Conservation (phyloP, 1,139 yeast species). For the Kurtzmaniella quercitrusa region DNA sequence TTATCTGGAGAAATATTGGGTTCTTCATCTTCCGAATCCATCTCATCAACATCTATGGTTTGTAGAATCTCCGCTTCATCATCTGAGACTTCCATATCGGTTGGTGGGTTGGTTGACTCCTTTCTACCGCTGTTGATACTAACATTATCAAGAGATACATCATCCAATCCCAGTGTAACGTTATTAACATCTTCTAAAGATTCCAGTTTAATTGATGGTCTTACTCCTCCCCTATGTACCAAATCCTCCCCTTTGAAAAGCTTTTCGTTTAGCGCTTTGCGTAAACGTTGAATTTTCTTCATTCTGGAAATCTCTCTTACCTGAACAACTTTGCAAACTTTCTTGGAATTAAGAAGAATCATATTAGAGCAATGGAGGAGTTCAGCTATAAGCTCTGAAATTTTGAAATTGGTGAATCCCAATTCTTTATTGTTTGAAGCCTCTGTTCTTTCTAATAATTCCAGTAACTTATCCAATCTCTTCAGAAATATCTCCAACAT, state of each 20-base stretch:
- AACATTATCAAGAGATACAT: constrained; percentile 35
- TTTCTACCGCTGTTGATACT: constrained; percentile 12
- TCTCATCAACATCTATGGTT: constrained; percentile 11
- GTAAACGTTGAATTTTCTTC: constrained; percentile 26
- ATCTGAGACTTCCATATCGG: neutral
- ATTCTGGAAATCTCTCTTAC: constrained; percentile 35
- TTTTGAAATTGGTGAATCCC: constrained; percentile 41
- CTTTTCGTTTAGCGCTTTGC: constrained; percentile 32
- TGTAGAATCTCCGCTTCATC: neutral
- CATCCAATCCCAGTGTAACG: constrained; percentile 36
- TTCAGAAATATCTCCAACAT: constrained; percentile 39
- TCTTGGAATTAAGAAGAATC: constrained; percentile 41
- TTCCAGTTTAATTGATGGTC: neutral
- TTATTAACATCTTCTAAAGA: constrained; percentile 14
- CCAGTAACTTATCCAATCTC: constrained; percentile 28
- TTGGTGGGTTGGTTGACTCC: neutral
- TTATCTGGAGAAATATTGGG: constrained; percentile 43
- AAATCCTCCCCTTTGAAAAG: constrained; percentile 7
- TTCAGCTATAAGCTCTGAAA: constrained; percentile 44
- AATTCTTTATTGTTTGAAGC: constrained; percentile 15
- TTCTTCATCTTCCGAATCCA: constrained; percentile 45
- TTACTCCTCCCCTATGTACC: neutral
- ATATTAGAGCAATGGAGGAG: constrained; percentile 46
- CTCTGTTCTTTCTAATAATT: constrained; percentile 23
- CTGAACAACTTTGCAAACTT: constrained; percentile 30